Evolutionary conservation across 2,329 filamentous ascomycete genomes (phyloP), one percentile per base, ranked within the genome.

Genomic region (Talaromyces verruculosus): DNA sequence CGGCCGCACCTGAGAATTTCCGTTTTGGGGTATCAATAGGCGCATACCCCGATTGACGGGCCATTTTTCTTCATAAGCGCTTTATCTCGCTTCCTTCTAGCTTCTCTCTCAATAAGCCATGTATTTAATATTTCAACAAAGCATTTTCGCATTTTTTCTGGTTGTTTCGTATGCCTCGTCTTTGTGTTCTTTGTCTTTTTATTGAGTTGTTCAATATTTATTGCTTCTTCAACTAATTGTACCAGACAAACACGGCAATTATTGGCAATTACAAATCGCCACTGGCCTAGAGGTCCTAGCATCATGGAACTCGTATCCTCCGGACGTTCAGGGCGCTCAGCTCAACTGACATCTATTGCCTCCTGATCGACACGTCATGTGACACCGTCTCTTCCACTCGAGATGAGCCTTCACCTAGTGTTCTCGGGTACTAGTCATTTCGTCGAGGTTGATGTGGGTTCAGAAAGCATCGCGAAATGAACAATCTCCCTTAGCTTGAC

Each of bases 21-120:
- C 65, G 30, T 47, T 59, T 66, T 58, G 13, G 60, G 41, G 61
- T 60, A 53, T 66, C 65, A 66, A 66, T 66, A 66, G 53, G 33
- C 47, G 35, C 55, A 57, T 51, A 51, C 43, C 11, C 51, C 53
- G 49, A 51, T 64, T 64, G 61, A 58, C 13, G 39, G 37, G 39
- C 17, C 15, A 60, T n/a, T 17, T 64, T 58, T 58, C 33, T 58
- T 55, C 61, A 57, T 57, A 22, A 57, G n/a, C 30, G 30, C 53
- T 57, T 57, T 57, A 57, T 39, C 30, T 57, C 53, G 33, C 33
- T 37, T 17, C 22, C 30, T 6, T 35, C 51, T 57, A 57, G 53
- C 53, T 37, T 35, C 11, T 57, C 53, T 22, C 53, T 60, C 57
- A 51, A 62, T 62, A 62, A 49, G 41, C 60, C 60, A 51, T 49